A percentile compares a stretch with the other conserved stretches of the same genome.
phyloP scores from a whole-genome alignment of 495 filamentous ascomycete species.

The Massariosphaeria phaeospora region DNA sequence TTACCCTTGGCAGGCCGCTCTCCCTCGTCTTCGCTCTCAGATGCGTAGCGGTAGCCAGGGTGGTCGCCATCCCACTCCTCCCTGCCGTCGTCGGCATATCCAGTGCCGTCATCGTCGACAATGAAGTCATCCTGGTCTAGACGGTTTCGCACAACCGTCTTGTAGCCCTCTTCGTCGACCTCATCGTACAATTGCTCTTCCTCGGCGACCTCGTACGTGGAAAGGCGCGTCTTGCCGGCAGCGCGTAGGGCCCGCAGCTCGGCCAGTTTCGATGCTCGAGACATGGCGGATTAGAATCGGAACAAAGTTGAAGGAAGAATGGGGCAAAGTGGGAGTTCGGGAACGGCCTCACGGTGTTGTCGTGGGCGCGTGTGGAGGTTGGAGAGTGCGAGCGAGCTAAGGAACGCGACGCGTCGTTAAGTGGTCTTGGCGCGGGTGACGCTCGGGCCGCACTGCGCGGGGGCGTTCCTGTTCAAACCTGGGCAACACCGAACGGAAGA shows the following conservation, averaged over 20 bases:
- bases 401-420: slow-evolving; percentile 15
- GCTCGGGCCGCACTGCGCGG: slow-evolving; percentile 3
- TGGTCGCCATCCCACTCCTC: slow-evolving; percentile 86
- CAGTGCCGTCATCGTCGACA: slow-evolving; percentile 52
- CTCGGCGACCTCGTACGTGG: slow-evolving; percentile 83
- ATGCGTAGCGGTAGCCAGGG: slow-evolving; percentile 51
- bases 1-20: slow-evolving; percentile 61
- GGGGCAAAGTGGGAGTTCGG: not conserved
- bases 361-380: slow-evolving; percentile 2
- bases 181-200: slow-evolving; percentile 87
- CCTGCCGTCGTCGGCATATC: slow-evolving; percentile 90
- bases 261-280: slow-evolving; percentile 50
- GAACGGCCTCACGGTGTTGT: not conserved
- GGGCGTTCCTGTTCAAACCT: no score
- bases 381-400: not conserved
- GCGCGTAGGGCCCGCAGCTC: slow-evolving; percentile 81
- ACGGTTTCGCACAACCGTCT: slow-evolving; percentile 84
- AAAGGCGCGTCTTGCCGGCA: slow-evolving; percentile 82
- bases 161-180: slow-evolving; percentile 95
- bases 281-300: slow-evolving; percentile 27
- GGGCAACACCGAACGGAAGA: no score
- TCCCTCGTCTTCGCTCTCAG: slow-evolving; percentile 67
- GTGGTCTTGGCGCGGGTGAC: slow-evolving; percentile 10
- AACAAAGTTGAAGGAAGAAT: slow-evolving; percentile 3
- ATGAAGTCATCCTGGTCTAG: slow-evolving; percentile 96